Base-by-base conservation (phyloP, 345 rosid species). In the Populus euphratica region DNA sequence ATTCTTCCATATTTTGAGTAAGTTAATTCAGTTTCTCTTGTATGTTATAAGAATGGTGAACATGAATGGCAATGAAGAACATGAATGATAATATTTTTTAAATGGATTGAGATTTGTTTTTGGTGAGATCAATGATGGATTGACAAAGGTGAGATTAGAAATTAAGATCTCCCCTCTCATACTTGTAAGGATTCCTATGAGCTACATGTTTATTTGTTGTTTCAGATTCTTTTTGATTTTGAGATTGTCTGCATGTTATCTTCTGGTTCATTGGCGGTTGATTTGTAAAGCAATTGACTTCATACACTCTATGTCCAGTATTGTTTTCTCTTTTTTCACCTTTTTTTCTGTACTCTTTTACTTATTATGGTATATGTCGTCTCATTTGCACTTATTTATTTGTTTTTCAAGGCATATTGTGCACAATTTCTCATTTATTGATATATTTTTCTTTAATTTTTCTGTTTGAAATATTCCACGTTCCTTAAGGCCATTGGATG, bases 201-300 rank as follows among this genome's bases (percentile, higher is more conserved):
- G 21, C 56, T 50, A 50, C 52, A 13, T 14, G 52, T 47, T 16
- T 50, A 50, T 50, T 5, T 50, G 21, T 50, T 50, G 56, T 50
- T 50, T 50, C 56, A 50, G 56, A 50, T 50, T 50, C 20, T 17
- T 50, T 21, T 50, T 50, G 21, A n/a, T 49, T 66, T 36, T 66
- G 44, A 35, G 72, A 36, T 75, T 44, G 11, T 66, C 72, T 47
- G n/a, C 64, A 6, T 75, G 52, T 52, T 69, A 59, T 68, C 68
- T 52, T 10, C 56, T 39, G 68, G 73, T 49, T 12, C 7, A 27
- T 67, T 68, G n/a, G 50, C 17, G 33, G 41, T 52, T 4, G 1
- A 35, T 50, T 76, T 18, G n/a, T 29, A 25, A 66, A 8, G n/a
- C 50, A 33, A 27, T 54, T 38, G 31, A 38, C 74, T 71, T 31